Base-by-base conservation (phyloP, 768 basidiomycete genomes). In the Mycena olivaceomarginata region DNA sequence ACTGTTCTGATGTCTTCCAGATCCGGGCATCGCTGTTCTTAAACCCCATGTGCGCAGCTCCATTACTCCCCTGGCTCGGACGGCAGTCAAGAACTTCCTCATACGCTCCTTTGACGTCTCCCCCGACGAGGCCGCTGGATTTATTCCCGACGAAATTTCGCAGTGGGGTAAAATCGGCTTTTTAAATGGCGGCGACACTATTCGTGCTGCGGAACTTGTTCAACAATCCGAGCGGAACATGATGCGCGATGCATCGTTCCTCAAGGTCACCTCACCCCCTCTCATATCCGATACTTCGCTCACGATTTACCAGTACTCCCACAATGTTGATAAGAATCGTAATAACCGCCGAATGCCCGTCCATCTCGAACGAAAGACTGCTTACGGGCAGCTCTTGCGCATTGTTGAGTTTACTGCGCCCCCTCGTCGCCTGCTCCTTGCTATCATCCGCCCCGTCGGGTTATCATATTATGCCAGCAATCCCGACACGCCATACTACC, bases 131-230 rank as follows among this genome's bases (percentile, higher is more conserved):
- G 64, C 60, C 8, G 31, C n/a, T n/a, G 18, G 22, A 10, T 56
- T 22, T 7, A 16, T 76, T 13, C 75, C 8, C 31, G 53, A 67
- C 1, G 25, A 8, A 11, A 31, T 76, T 16, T 56, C 65, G 2
- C 70, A 71, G 57, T 76, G 75, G 75, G 75, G 75, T 16, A 70
- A 31, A 43, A 71, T 71, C 8, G 46, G 31, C 69, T 13, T 76
- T 76, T 53, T 51, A 37, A n/a, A 15, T 57, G 75, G 75, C 15
- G 75, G 75, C 7, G 64, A 76, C 45, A 37, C 39, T n/a, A 76
- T 76, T n/a, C 69, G 70, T 2, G 75, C 51, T 5, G 39, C 53
- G 2, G 75, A 76, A 1, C 53, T 76, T 46, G 48, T 64, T 40
- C 41, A 37, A 7, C 46, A 39, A 3, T 65, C 75, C 2, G 70